Percentiles rank a stretch among this genome's conserved stretches.
Evolutionary conservation across 2,329 filamentous ascomycete genomes (phyloP).

Genomic region (Fusarium marasasianum): DNA sequence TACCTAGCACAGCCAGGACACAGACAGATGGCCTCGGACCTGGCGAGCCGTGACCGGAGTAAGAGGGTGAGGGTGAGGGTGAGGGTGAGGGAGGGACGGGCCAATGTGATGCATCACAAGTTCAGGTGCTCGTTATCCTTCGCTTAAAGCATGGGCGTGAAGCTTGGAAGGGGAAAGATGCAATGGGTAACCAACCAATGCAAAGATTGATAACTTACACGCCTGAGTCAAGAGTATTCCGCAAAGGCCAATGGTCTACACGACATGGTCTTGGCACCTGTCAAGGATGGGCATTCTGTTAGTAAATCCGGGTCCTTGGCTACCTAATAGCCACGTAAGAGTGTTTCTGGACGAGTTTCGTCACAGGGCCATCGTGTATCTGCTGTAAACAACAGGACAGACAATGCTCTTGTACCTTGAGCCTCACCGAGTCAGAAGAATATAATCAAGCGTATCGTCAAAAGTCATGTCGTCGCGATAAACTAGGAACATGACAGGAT

Average conservation of each 20-base stretch:
- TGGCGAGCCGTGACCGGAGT: constrained; percentile 24
- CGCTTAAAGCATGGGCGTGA: constrained; percentile 19
- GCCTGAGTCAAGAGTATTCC: constrained; percentile 17
- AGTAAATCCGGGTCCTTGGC: constrained; percentile 36
- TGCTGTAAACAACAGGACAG: neutral
- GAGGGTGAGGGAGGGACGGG: neutral
- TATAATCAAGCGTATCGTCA: constrained; percentile 2
- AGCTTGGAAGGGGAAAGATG: constrained; percentile 12
- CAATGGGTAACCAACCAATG: constrained; percentile 20
- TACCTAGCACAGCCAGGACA: neutral
- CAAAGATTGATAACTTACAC: constrained; percentile 20
- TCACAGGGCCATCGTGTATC: neutral
- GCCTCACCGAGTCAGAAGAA: neutral
- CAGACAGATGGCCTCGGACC: neutral
- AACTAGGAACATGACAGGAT: constrained; percentile 17
- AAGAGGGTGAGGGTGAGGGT: neutral
- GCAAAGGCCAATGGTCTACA: constrained; percentile 20
- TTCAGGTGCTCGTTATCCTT: constrained; percentile 11
- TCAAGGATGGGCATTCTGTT: constrained; percentile 37
- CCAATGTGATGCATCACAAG: constrained; percentile 39
- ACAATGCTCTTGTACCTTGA: neutral
- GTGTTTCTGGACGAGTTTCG: constrained; percentile 15
- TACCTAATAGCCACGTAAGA: constrained; percentile 43
- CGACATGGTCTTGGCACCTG: constrained; percentile 26
- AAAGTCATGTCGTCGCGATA: constrained; percentile 13